phyloP scores from a whole-genome alignment of 805 yeast species.

The Yamadazyma sp. region DNA sequence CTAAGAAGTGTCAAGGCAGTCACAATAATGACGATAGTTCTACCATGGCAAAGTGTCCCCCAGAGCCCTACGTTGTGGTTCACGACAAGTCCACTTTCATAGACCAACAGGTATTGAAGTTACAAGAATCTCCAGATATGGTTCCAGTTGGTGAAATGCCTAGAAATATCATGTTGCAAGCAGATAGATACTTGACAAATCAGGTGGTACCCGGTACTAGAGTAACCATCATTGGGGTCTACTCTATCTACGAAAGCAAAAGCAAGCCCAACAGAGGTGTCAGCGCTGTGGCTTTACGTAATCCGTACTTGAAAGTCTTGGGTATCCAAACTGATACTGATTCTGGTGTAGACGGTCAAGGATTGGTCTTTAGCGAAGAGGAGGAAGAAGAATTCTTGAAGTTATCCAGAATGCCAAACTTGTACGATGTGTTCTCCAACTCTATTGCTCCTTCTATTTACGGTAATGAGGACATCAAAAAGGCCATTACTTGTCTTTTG shows the following conservation, averaged over 20 bases:
- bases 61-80: constrained; percentile 88
- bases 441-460: constrained; percentile 97
- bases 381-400: constrained; percentile 90
- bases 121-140: constrained; percentile 97
- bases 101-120: constrained; percentile 90
- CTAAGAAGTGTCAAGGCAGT: constrained; percentile 58
- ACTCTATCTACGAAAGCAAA: constrained; percentile 81
- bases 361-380: constrained; percentile 73
- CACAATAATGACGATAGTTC: constrained; percentile 48
- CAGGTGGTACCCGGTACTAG: constrained; percentile 93
- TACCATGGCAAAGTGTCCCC: constrained; percentile 69
- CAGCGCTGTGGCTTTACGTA: constrained; percentile 83
- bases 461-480: constrained; percentile 91
- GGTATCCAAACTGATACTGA: constrained; percentile 87
- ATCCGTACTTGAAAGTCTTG: constrained; percentile 83
- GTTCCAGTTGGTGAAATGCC: constrained; percentile 99
- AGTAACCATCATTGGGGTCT: constrained; percentile 88
- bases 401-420: constrained; percentile 76
- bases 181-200: constrained; percentile 88
- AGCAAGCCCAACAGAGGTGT: constrained; percentile 33
- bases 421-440: constrained; percentile 79
- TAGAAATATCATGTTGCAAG: constrained; percentile 81
- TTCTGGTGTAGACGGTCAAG: constrained; percentile 58
- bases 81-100: constrained; percentile 93
- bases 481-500: constrained; percentile 85